Conservation (phyloP, 441 rosid species). For the Viola pubescens region DNA sequence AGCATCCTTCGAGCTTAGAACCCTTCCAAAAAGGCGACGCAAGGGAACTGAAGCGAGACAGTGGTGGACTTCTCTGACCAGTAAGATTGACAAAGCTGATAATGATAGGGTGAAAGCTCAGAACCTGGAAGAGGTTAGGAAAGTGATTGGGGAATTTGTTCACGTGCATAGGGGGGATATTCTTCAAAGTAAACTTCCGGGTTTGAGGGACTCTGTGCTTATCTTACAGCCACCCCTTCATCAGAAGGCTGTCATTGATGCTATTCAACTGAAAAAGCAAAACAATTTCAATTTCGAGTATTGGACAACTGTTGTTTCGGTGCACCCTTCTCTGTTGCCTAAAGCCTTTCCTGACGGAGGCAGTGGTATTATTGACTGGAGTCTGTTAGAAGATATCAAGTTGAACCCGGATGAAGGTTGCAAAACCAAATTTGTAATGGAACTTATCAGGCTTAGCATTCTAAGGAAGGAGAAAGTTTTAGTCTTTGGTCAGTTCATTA, state of each 20-base stretch:
- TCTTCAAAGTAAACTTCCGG: slow-evolving; percentile 54
- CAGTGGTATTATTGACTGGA: slow-evolving; percentile 7
- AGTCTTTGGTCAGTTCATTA: slow-evolving; percentile 52
- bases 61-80: slow-evolving; percentile 30
- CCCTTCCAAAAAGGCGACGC: slow-evolving; percentile 20
- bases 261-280: background rate
- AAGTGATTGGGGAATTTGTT: slow-evolving; percentile 49
- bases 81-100: slow-evolving; percentile 22
- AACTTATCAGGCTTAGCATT: slow-evolving; percentile 39
- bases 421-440: slow-evolving; percentile 51
- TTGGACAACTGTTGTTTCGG: slow-evolving; percentile 40
- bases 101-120: slow-evolving; percentile 12
- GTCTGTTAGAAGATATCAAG: slow-evolving; percentile 20
- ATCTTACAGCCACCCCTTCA: slow-evolving; percentile 34
- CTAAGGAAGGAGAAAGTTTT: slow-evolving; percentile 51
- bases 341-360: slow-evolving; percentile 14
- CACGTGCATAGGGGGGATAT: slow-evolving; percentile 60
- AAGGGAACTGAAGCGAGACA: slow-evolving; percentile 22
- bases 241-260: no score
- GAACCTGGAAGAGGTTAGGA: slow-evolving; percentile 24
- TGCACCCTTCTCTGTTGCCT: slow-evolving; percentile 55
- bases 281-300: slow-evolving; percentile 22
- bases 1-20: slow-evolving; percentile 5
- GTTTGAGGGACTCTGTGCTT: slow-evolving; percentile 54
- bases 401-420: slow-evolving; percentile 42